Evolutionary conservation across 345 rosid genomes (phyloP).

Genomic region (Pistacia atlantica): DNA sequence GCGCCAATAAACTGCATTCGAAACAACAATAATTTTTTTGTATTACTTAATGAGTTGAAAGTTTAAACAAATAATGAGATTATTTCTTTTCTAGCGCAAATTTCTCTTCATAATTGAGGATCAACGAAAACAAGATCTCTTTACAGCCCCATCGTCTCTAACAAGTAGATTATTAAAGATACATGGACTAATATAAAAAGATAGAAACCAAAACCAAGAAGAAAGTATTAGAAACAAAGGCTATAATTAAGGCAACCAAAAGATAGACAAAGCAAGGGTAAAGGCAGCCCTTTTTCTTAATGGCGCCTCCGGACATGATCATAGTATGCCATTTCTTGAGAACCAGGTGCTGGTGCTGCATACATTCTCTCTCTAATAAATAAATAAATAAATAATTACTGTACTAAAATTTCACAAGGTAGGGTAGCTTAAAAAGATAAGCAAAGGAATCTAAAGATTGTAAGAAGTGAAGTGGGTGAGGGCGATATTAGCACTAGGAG

Average conservation of each 20-base stretch:
- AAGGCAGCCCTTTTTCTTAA: slow-evolving; percentile 34
- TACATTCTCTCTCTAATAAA: slow-evolving; percentile 20
- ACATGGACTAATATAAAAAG: neutral
- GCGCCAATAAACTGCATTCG: too few species aligned
- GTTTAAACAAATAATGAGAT: too few species aligned
- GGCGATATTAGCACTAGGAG: neutral
- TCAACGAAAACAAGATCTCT: too few species aligned
- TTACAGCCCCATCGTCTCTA: too few species aligned
- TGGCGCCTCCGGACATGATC: slow-evolving; percentile 32
- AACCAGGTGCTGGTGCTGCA: slow-evolving; percentile 27
- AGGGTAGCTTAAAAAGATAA: neutral
- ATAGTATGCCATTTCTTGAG: slow-evolving; percentile 28
- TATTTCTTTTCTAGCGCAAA: too few species aligned
- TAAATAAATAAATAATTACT: too few species aligned
- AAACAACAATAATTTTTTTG: too few species aligned
- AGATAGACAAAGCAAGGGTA: slow-evolving; percentile 35
- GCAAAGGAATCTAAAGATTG: neutral
- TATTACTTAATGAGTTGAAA: too few species aligned
- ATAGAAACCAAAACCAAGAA: too few species aligned
- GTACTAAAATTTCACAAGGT: neutral
- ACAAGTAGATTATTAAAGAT: neutral
- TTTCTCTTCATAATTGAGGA: neutral
- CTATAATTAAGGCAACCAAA: neutral
- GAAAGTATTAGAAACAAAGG: too few species aligned
- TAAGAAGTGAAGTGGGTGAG: neutral